Percentiles rank a stretch among this genome's conserved stretches.
Conservation (phyloP, 2,329 filamentous ascomycete genomes). For the Aureobasidium namibiae region DNA sequence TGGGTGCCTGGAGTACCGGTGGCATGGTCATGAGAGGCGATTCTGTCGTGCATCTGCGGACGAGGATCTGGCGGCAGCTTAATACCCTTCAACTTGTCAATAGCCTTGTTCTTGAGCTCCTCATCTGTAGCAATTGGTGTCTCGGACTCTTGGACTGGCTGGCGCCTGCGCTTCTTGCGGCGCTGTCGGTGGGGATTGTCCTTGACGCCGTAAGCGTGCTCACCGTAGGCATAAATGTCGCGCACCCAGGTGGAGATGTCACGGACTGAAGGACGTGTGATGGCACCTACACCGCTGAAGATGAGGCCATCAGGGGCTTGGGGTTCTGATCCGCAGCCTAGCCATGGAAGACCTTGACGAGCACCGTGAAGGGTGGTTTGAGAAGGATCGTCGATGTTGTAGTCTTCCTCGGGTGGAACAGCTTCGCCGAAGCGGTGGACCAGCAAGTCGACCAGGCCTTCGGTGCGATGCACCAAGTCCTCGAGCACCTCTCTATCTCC, state of each 20-base stretch:
- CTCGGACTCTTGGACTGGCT: slow-evolving; percentile 15
- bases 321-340: slow-evolving; percentile 62
- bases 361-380: slow-evolving; percentile 17
- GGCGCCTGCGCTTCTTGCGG: slow-evolving; percentile 35
- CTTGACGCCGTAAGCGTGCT: slow-evolving; percentile 73
- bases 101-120: background rate
- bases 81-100: background rate
- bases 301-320: slow-evolving; percentile 72
- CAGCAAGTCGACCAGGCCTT: slow-evolving; percentile 79
- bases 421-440: slow-evolving; percentile 75
- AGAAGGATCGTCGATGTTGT: slow-evolving; percentile 1
- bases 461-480: slow-evolving; percentile 69
- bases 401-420: slow-evolving; percentile 18
- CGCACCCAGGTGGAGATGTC: slow-evolving; percentile 81
- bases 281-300: slow-evolving; percentile 69
- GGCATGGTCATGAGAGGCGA: slow-evolving; percentile 22
- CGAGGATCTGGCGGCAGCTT: slow-evolving; percentile 14
- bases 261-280: slow-evolving; percentile 63
- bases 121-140: background rate
- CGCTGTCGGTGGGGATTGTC: slow-evolving; percentile 67
- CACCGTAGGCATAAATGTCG: slow-evolving; percentile 75
- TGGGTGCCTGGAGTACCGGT: slow-evolving; percentile 12
- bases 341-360: slow-evolving; percentile 46
- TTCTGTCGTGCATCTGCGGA: slow-evolving; percentile 20
- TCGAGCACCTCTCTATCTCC: slow-evolving; percentile 90